Evolutionary conservation across 768 basidiomycete species (phyloP).

Genomic region (Pisolithus tinctorius): DNA sequence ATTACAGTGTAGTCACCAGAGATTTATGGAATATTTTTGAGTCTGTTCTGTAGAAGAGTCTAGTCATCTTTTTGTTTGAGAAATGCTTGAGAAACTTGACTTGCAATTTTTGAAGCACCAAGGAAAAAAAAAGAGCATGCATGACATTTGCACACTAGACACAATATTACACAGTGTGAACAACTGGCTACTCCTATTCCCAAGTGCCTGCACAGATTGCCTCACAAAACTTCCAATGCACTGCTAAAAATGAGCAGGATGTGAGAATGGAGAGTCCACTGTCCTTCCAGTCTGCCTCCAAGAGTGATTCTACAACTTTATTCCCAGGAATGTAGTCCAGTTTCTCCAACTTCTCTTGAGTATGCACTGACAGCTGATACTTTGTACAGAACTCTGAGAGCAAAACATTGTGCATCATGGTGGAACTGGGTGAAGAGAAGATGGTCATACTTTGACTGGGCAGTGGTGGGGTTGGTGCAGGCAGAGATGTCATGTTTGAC

Average conservation of each 20-base stretch:
- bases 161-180: background rate
- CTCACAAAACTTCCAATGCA: conserved; percentile 1
- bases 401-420: background rate
- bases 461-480: background rate
- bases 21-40: too few relatives aligned
- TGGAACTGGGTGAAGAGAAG: background rate
- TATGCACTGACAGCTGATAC: background rate
- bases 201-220: background rate
- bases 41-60: too few relatives aligned
- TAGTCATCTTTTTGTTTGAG: too few relatives aligned
- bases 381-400: background rate
- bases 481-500: background rate
- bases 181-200: background rate
- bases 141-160: too few relatives aligned
- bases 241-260: background rate
- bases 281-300: background rate
- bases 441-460: background rate
- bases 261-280: background rate
- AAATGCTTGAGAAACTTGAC: too few relatives aligned
- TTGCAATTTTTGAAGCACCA: too few relatives aligned
- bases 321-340: background rate
- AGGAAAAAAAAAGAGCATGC: too few relatives aligned
- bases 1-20: background rate
- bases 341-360: background rate
- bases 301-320: background rate